Base-by-base conservation (phyloP, 208 protist genomes). In the Trypanosoma cruzi region DNA sequence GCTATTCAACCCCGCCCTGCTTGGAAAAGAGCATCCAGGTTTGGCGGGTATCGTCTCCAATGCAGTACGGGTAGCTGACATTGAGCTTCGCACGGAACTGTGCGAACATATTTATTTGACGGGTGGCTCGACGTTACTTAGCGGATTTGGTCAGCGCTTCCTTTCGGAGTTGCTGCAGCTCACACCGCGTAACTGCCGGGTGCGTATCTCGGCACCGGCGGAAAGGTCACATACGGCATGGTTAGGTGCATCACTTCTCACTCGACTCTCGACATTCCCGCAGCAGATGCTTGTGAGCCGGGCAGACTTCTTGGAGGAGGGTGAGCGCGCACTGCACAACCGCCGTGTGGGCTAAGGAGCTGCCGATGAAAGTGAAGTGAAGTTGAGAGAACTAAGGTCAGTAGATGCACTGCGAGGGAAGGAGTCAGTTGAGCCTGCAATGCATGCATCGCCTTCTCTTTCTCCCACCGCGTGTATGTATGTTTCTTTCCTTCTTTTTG, bases 201-300 rank as follows among this genome's bases (percentile, higher is more conserved):
- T 99, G 32, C 93, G 97, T 24, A 85, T 99, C 60, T 79, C 95
- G 14, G 94, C 94, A n/a, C 89, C 94, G 32, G 85, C 88, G 44
- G 97, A 99, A 55, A 64, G 97, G n/a, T 84, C 83, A 16, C 84
- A 94, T 73, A 82, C 79, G 34, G 90, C 88, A 20, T 99, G 97
- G 97, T 85, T 98, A 40, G 98, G 98, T 31, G 98, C 97, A 36
- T 97, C 93, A 26, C 98, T 99, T 63, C 69, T 99, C 10, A 79
- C 96, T 7, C 96, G 94, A 49, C 75, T 99, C 14, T 90, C 82
- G 10, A 94, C 90, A 36, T 99, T 99, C 80, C 63, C 85, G 36
- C 59, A 94, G 34, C 11, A 72, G 52, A 97, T 98, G 89, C 52
- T 82, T 20, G 75, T 85, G 32, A 80, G 63, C 8, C 72, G 82